Conservation (phyloP, 2,329 filamentous ascomycete species). For the Cytospora mali region DNA sequence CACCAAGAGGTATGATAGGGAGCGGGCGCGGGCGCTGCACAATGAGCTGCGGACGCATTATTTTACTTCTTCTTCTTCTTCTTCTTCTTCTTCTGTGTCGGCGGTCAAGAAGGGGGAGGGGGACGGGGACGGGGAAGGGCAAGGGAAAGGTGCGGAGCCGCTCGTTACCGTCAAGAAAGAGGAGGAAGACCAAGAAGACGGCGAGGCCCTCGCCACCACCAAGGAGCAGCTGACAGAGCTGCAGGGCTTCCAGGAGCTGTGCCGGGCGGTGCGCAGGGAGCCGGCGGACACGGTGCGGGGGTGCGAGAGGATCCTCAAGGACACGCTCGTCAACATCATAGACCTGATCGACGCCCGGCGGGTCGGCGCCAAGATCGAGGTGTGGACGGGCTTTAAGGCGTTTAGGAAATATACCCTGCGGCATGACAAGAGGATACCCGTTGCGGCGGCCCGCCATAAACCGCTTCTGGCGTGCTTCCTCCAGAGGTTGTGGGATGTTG, state of each 20-base stretch:
- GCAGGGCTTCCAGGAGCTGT: slow-evolving; percentile 11
- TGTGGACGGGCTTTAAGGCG: slow-evolving; percentile 2
- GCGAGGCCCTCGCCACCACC: not conserved
- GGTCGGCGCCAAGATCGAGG: not conserved
- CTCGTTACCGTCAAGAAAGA: not conserved
- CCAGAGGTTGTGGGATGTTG: not conserved
- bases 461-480: not conserved
- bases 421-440: not conserved
- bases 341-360: slow-evolving; percentile 8
- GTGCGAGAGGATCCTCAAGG: not conserved
- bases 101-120: not conserved
- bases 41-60: slow-evolving; percentile 7
- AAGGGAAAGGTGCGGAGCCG: not conserved
- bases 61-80: no score
- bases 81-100: not conserved
- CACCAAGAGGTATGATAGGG: not conserved
- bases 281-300: not conserved
- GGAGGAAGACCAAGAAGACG: not conserved
- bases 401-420: not conserved
- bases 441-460: not conserved
- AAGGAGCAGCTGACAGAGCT: not conserved
- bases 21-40: slow-evolving; percentile 1
- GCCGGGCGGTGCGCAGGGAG: not conserved
- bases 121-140: not conserved
- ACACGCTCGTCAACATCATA: slow-evolving; percentile 11